Base-by-base conservation (phyloP, 768 basidiomycete genomes). In the Hygrophorus pudorinus region DNA sequence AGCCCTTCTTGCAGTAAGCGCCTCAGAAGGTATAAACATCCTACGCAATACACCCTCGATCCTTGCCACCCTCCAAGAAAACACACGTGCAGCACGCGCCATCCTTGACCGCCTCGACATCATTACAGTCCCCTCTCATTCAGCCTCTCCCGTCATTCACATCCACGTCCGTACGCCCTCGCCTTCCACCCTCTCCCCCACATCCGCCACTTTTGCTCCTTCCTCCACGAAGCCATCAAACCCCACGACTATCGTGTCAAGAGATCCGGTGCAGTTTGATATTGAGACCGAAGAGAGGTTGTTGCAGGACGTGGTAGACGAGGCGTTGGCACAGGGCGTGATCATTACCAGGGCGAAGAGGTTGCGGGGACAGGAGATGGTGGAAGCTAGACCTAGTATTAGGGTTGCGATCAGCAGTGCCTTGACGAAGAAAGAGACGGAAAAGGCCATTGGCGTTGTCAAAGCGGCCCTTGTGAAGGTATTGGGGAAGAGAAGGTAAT, bases 271-370 rank as follows among this genome's bases (percentile, higher is more conserved):
- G 6, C 61, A 59, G 13, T 72, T 72, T 58, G 75, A 86, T 51
- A 65, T 75, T 36, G 76, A 73, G 16, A 59, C 59, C 11, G 93
- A 98, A 60, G 93, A 98, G 56, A 65, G 69, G 32, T 45, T 90
- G 18, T 58, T 99, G 52, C 93, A 98, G 63, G 90, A 94, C 42
- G 78, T 98, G 10, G 91, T 97, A 11, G 94, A 97, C 48, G 88
- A 96, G 56, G 73, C 76, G 0, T 65, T 90, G 33, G 66, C 67
- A 5, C 85, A 87, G 51, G 91, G 89, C 8, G 83, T 99, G 36
- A 68, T 97, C 53, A 65, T 96, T 47, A 93, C 90, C 2, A 75
- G 87, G 17, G 82, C 90, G 33, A 86, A 86, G 67, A 65, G 89
- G 45, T 59, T 96, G 52, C 75, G 75, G 40, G 79, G 82, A 4